A percentile compares a stretch with the other conserved stretches of the same genome.
Conservation (phyloP, 2,329 filamentous ascomycete genomes). For the Blumeriella jaapii region DNA sequence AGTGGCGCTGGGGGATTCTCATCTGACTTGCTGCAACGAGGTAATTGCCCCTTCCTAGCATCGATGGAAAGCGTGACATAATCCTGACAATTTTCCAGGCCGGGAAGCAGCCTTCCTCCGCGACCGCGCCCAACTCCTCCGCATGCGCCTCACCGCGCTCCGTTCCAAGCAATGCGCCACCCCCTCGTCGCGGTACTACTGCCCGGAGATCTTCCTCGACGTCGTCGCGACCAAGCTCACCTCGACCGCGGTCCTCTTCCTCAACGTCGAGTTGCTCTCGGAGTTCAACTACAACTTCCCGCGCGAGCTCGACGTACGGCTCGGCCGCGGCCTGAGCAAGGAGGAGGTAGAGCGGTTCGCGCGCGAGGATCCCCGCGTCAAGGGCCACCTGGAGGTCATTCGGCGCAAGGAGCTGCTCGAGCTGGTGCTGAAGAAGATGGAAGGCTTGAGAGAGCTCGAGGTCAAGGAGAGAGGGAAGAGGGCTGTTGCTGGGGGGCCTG, state of each 20-base stretch:
- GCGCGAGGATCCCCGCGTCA: slow-evolving; percentile 82
- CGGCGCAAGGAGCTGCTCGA: slow-evolving; percentile 85
- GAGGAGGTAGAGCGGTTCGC: slow-evolving; percentile 84
- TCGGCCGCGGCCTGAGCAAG: slow-evolving; percentile 68
- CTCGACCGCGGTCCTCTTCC: slow-evolving; percentile 87
- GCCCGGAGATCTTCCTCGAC: slow-evolving; percentile 95
- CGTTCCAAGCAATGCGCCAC: slow-evolving; percentile 82
- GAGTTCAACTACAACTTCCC: slow-evolving; percentile 99
- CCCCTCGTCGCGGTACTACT: slow-evolving; percentile 87
- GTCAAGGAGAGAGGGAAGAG: slow-evolving; percentile 46
- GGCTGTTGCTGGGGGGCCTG: slow-evolving; percentile 14
- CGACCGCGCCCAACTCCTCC: slow-evolving; percentile 80
- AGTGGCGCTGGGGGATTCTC: slow-evolving; percentile 92
- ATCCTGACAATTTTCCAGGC: slow-evolving; percentile 38
- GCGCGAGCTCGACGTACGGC: slow-evolving; percentile 74
- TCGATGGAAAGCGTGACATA: background rate
- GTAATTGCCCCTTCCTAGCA: slow-evolving; percentile 35
- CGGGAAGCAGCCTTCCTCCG: slow-evolving; percentile 90
- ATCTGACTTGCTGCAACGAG: slow-evolving; percentile 69
- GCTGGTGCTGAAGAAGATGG: slow-evolving; percentile 90
- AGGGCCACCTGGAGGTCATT: slow-evolving; percentile 83
- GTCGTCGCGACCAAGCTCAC: slow-evolving; percentile 92
- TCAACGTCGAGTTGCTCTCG: slow-evolving; percentile 90
- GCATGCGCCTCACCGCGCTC: slow-evolving; percentile 76
- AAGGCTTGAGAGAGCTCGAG: slow-evolving; percentile 75